Conservation (phyloP, 495 filamentous ascomycete species). For the Penicillium lagena region DNA sequence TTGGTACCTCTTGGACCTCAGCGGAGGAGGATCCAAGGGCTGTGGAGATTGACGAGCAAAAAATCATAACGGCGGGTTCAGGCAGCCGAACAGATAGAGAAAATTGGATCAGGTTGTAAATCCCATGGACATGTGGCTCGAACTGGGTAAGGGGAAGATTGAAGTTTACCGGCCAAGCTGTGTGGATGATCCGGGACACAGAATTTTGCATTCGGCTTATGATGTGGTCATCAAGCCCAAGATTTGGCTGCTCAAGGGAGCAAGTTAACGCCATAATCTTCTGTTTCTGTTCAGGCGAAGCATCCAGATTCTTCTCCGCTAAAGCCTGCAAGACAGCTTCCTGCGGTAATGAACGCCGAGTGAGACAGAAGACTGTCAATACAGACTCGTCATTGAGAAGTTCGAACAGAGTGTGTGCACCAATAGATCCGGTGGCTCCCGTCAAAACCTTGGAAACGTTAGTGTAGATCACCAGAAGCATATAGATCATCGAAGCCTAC, state of each 20-base stretch:
- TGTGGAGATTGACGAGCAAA: conserved; percentile 48
- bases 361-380: conserved; percentile 46
- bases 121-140: conserved; percentile 41
- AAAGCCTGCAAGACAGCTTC: conserved; percentile 28
- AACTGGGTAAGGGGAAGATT: conserved; percentile 35
- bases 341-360: conserved; percentile 27
- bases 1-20: conserved; percentile 35
- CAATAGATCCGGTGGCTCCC: conserved; percentile 54
- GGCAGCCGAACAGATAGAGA: conserved; percentile 38
- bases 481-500: conserved; percentile 19
- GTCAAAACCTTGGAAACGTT: conserved; percentile 44
- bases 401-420: conserved; percentile 45
- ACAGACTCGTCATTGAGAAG: conserved; percentile 40
- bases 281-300: conserved; percentile 12
- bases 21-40: conserved; percentile 25
- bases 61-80: conserved; percentile 40
- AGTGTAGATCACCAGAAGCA: background rate
- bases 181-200: conserved; percentile 47
- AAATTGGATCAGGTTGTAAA: conserved; percentile 48
- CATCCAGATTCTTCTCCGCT: conserved; percentile 20
- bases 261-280: conserved; percentile 37
- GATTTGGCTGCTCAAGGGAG: conserved; percentile 28
- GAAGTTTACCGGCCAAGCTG: conserved; percentile 56
- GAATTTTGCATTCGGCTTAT: conserved; percentile 30
- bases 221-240: conserved; percentile 33